phyloP scores from a whole-genome alignment of 177 flowering plant genomes.

The Tripterygium wilfordii region DNA sequence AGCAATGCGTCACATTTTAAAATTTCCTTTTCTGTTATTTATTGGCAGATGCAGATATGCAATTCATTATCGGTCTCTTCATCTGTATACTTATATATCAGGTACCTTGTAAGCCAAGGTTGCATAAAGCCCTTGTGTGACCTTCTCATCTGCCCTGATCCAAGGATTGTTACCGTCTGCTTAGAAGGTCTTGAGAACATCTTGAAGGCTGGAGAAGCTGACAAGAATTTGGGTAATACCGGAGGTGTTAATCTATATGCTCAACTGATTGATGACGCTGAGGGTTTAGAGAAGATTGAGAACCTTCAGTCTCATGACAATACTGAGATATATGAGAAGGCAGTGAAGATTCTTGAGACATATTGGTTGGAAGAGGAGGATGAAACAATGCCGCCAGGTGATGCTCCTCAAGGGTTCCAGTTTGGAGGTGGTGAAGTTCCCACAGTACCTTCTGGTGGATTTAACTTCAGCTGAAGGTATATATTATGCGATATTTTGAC shows the following conservation, averaged over 20 bases:
- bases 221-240: slow-evolving; percentile 32
- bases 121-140: slow-evolving; percentile 61
- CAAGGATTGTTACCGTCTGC: slow-evolving; percentile 53
- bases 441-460: slow-evolving; percentile 36
- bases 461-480: slow-evolving; percentile 35
- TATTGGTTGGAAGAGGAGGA: slow-evolving; percentile 48
- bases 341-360: slow-evolving; percentile 43
- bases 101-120: slow-evolving; percentile 45
- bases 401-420: slow-evolving; percentile 26
- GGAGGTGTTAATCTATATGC: slow-evolving; percentile 45
- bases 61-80: too few species aligned
- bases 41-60: too few species aligned
- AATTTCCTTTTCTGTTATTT: neutral
- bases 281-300: slow-evolving; percentile 57
- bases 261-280: slow-evolving; percentile 57
- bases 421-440: slow-evolving; percentile 26
- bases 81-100: too few species aligned
- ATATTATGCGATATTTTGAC: too few species aligned
- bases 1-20: too few species aligned
- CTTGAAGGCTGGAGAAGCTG: slow-evolving; percentile 58
- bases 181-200: slow-evolving; percentile 63
- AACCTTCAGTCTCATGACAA: slow-evolving; percentile 54
- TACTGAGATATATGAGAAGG: slow-evolving; percentile 45
- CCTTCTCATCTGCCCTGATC: slow-evolving; percentile 57
- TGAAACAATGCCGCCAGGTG: slow-evolving; percentile 34